phyloP scores from a whole-genome alignment of 495 filamentous ascomycete genomes.

The Aspergillus baeticus region DNA sequence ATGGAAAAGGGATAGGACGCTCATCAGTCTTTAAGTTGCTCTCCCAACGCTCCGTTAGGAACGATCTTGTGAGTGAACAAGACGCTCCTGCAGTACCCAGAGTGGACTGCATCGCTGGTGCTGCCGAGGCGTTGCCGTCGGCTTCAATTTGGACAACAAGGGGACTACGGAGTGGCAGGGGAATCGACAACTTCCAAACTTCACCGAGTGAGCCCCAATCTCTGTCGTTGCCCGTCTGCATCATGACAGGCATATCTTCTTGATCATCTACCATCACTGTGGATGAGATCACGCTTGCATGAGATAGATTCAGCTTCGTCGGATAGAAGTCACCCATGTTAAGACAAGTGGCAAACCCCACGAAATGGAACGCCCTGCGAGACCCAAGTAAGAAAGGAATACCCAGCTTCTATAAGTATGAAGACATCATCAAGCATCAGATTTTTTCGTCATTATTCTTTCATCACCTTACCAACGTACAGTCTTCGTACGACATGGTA shows the following conservation, averaged over 20 bases:
- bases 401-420: conserved; percentile 11
- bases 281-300: not conserved
- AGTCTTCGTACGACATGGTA: conserved; percentile 4
- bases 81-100: conserved; percentile 63
- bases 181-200: not conserved
- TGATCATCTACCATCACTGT: not conserved
- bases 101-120: conserved; percentile 68
- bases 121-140: conserved; percentile 1
- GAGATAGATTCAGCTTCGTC: conserved; percentile 1
- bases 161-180: not conserved
- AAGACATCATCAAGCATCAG: conserved; percentile 22
- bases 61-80: conserved; percentile 48
- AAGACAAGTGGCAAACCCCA: conserved; percentile 9
- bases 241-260: not conserved
- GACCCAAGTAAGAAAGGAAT: conserved; percentile 2
- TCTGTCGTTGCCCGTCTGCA: not conserved
- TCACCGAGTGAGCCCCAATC: not conserved
- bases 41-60: conserved; percentile 78
- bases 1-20: conserved; percentile 26
- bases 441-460: conserved; percentile 23
- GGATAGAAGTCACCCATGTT: not conserved
- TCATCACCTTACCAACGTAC: conserved; percentile 22
- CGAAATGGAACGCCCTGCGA: conserved; percentile 9
- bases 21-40: conserved; percentile 41
- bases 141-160: not conserved